Evolutionary conservation across 441 rosid genomes (phyloP), one percentile per base, ranked within the genome.

Genomic region (Croton setiger): DNA sequence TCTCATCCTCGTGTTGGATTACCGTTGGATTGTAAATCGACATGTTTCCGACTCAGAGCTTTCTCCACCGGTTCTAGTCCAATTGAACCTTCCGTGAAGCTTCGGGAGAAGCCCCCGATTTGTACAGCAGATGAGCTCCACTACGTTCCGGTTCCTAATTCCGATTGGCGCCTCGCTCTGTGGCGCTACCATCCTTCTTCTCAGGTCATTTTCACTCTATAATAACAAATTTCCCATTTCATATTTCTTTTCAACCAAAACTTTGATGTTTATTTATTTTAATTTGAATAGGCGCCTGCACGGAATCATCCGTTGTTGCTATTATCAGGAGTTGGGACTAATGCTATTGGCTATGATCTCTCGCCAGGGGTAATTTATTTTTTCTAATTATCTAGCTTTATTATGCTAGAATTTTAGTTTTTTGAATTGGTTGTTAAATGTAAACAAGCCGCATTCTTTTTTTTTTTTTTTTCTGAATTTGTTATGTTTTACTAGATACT

Each of bases 281-380:
- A 27, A 27, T 0, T 27, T 52, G 70, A 70, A n/a, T 67, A 94
- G 98, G 97, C 88, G 13, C 88, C 92, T 7, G 57, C 66, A 36
- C 88, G 97, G 84, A 90, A 85, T 74, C 99, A 90, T 64, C 99
- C 99, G 15, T 82, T 95, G 67, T 68, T 95, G 83, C 79, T 95
- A 15, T 71, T 95, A 59, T 95, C 98, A 69, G 98, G 99, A 53
- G 93, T 95, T 12, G 99, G 98, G 67, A 92, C 98, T 13, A 95
- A 90, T 83, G 97, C 98, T 65, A 88, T 95, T 18, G 98, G 97
- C 41, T 95, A 90, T 47, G 99, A 95, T 84, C 93, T 95, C 78
- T 89, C 98, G 66, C 95, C 95, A 2, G 88, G 79, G 66, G 98
- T 95, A 78, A 39, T 84, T 64, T 27, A 7, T 12, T 49, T 45